These are phyloP conservation scores for Syncephalastrum monosporum DNA, from an alignment of 371 early-diverging fungal genomes.

Conservation along the genomic window DNA sequence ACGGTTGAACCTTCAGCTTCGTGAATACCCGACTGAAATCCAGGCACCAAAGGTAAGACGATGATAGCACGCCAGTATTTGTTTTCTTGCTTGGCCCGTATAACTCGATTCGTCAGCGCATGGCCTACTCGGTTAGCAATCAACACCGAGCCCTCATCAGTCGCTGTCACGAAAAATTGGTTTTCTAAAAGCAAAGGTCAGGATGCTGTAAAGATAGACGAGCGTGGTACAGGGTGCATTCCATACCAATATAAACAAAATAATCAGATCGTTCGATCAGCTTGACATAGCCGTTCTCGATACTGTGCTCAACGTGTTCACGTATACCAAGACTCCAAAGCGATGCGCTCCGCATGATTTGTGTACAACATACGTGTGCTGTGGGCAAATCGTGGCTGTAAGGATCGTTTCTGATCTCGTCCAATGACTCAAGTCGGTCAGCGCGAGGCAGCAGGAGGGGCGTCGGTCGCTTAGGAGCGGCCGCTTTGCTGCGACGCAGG, in stretches of 20 bases:
- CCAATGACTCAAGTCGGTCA: constrained; percentile 39
- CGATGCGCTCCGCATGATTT: constrained; percentile 63
- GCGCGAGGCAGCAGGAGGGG: constrained; percentile 72
- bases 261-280: constrained; percentile 72
- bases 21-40: constrained; percentile 76
- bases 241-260: constrained; percentile 78
- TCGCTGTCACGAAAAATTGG: constrained; percentile 78
- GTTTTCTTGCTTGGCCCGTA: constrained; percentile 60
- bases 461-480: constrained; percentile 41
- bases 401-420: constrained; percentile 6
- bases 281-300: constrained; percentile 75
- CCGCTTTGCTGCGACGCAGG: constrained; percentile 60
- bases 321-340: constrained; percentile 62
- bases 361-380: constrained; percentile 27
- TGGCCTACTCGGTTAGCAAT: constrained; percentile 74
- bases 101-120: constrained; percentile 73
- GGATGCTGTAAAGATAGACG: too few species aligned
- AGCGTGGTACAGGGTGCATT: not conserved
- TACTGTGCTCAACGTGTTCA: constrained; percentile 62
- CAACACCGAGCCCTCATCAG: constrained; percentile 31
- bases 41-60: constrained; percentile 85
- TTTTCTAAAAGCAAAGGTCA: constrained; percentile 32
- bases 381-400: constrained; percentile 29
- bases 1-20: constrained; percentile 71
- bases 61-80: constrained; percentile 79